phyloP scores from a whole-genome alignment of 495 filamentous ascomycete species.

The Symbiotaphrina buchneri region DNA sequence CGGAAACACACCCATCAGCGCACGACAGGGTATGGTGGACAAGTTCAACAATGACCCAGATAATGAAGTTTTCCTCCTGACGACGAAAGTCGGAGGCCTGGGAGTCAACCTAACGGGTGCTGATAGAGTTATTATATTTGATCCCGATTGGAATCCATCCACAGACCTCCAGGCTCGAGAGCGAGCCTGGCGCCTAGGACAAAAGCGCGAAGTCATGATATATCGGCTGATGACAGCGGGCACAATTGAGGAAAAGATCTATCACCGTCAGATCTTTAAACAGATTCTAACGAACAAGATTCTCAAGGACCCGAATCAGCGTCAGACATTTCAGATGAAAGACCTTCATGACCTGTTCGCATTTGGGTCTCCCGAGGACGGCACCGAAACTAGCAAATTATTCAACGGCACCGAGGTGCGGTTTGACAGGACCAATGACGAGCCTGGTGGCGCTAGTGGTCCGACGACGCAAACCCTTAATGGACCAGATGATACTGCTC shows the following conservation, averaged over 20 bases:
- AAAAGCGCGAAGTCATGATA: slow-evolving; percentile 82
- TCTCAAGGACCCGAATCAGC: slow-evolving; percentile 73
- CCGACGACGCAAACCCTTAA: slow-evolving; percentile 8
- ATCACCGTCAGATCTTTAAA: slow-evolving; percentile 94
- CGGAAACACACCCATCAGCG: slow-evolving; percentile 62
- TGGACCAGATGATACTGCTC: slow-evolving; percentile 6
- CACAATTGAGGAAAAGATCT: slow-evolving; percentile 97
- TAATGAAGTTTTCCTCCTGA: slow-evolving; percentile 75
- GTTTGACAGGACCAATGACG: slow-evolving; percentile 21
- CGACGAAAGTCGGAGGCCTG: slow-evolving; percentile 84
- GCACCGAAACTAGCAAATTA: slow-evolving; percentile 62
- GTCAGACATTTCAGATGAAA: slow-evolving; percentile 60
- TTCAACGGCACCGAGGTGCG: slow-evolving; percentile 68
- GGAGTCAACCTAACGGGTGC: slow-evolving; percentile 89
- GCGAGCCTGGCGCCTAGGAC: slow-evolving; percentile 83
- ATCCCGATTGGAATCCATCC: slow-evolving; percentile 95
- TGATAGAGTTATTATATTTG: slow-evolving; percentile 88
- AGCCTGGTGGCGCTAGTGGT: slow-evolving; percentile 3
- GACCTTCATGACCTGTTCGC: slow-evolving; percentile 85
- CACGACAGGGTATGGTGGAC: slow-evolving; percentile 66
- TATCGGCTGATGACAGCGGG: slow-evolving; percentile 93
- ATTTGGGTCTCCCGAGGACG: slow-evolving; percentile 42
- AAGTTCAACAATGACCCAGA: slow-evolving; percentile 67
- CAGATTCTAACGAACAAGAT: slow-evolving; percentile 92
- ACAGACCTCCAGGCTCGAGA: slow-evolving; percentile 91